Conservation (phyloP, 2,329 filamentous ascomycete species). For the Gaeumannomyces sp. region DNA sequence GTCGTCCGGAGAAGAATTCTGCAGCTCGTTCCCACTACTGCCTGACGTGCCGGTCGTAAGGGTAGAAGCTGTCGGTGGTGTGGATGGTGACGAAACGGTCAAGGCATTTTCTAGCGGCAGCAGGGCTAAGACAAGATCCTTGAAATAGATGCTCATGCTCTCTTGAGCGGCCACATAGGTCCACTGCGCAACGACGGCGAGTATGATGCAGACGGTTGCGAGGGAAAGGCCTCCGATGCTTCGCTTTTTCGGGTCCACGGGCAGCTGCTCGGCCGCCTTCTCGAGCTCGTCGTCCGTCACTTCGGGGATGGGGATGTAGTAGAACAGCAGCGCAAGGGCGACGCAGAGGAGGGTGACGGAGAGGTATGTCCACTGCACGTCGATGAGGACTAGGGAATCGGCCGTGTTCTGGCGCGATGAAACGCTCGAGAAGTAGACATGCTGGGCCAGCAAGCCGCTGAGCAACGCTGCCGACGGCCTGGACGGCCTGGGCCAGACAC, state of each 20-base stretch:
- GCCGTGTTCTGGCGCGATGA: slow-evolving; percentile 23
- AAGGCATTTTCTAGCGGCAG: slow-evolving; percentile 21
- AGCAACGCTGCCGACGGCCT: slow-evolving; percentile 70
- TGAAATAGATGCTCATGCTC: slow-evolving; percentile 55
- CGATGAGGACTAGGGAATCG: slow-evolving; percentile 51
- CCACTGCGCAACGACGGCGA: slow-evolving; percentile 73
- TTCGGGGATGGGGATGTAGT: slow-evolving; percentile 61
- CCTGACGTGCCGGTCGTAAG: slow-evolving; percentile 28
- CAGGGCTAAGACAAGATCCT: slow-evolving; percentile 39
- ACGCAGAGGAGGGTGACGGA: slow-evolving; percentile 71
- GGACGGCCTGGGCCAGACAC: slow-evolving; percentile 68
- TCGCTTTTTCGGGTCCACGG: slow-evolving; percentile 43
- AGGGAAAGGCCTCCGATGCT: slow-evolving; percentile 45
- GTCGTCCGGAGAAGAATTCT: slow-evolving; percentile 24
- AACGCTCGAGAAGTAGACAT: slow-evolving; percentile 64
- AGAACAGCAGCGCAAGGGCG: slow-evolving; percentile 61
- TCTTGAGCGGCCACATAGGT: slow-evolving; percentile 73
- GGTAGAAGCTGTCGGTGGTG: slow-evolving; percentile 20
- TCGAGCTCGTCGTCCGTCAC: slow-evolving; percentile 51
- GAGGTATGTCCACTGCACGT: slow-evolving; percentile 83
- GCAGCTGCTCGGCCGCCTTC: slow-evolving; percentile 38
- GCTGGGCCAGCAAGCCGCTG: slow-evolving; percentile 65
- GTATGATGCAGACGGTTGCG: slow-evolving; percentile 52
- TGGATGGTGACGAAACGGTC: slow-evolving; percentile 9
- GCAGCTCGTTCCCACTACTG: slow-evolving; percentile 24